Evolutionary conservation across 2,329 filamentous ascomycete genomes (phyloP).

Genomic region (Sclerotinia nivalis): DNA sequence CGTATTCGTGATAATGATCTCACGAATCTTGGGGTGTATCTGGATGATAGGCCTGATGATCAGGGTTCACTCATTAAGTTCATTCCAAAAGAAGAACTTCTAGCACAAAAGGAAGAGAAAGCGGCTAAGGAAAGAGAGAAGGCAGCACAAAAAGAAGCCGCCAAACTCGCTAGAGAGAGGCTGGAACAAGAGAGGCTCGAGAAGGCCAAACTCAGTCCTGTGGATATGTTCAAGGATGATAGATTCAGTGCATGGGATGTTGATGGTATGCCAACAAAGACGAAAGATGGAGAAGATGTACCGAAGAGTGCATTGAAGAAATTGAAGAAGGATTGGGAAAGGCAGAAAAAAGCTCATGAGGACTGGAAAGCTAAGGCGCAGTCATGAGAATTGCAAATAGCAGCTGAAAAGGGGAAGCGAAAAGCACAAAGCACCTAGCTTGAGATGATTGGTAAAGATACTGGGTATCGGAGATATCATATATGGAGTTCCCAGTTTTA

Average conservation of each 20-base stretch:
- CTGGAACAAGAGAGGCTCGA: slow-evolving; percentile 51
- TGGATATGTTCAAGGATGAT: slow-evolving; percentile 60
- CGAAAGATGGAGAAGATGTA: slow-evolving; percentile 76
- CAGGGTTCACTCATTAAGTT: slow-evolving; percentile 73
- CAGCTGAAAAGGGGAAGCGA: not conserved
- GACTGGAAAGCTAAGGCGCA: slow-evolving; percentile 47
- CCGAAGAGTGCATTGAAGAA: slow-evolving; percentile 80
- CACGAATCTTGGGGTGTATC: slow-evolving; percentile 79
- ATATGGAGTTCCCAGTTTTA: not conserved
- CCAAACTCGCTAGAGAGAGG: slow-evolving; percentile 44
- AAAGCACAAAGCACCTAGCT: not conserved
- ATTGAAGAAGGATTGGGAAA: slow-evolving; percentile 85
- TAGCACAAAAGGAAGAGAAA: slow-evolving; percentile 61
- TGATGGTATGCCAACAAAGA: slow-evolving; percentile 76
- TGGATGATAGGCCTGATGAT: slow-evolving; percentile 69
- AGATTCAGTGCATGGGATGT: slow-evolving; percentile 77
- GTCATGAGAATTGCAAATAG: slow-evolving; percentile 1
- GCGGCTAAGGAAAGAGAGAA: slow-evolving; percentile 62
- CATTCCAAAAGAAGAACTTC: slow-evolving; percentile 56
- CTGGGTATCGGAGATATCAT: not conserved
- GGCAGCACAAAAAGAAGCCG: slow-evolving; percentile 49
- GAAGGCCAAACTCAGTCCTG: slow-evolving; percentile 57
- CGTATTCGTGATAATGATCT: slow-evolving; percentile 78
- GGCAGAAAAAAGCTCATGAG: slow-evolving; percentile 82
- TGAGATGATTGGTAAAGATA: not conserved